These are phyloP conservation scores for Xylariaceae sp. DNA, from an alignment of 2,329 filamentous ascomycete genomes.

Conservation along the genomic window DNA sequence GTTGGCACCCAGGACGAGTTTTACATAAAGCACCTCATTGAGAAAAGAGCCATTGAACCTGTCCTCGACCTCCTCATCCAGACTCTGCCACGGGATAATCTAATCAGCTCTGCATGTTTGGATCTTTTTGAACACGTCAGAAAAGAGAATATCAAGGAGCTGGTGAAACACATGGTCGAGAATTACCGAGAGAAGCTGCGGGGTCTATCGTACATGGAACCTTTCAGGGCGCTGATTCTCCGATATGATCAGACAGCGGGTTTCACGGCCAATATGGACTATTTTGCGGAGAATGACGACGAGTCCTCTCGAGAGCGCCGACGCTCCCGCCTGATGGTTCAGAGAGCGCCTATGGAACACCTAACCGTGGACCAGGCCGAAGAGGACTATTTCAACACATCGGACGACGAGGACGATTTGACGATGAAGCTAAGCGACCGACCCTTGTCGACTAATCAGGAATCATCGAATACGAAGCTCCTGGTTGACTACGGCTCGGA, in stretches of 20 bases:
- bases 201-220: conserved; percentile 74
- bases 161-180: conserved; percentile 79
- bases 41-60: conserved; percentile 75
- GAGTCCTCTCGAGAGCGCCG: conserved; percentile 41
- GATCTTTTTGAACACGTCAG: conserved; percentile 92
- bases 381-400: conserved; percentile 90
- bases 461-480: conserved; percentile 59
- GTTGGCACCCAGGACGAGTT: conserved; percentile 85
- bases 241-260: conserved; percentile 75
- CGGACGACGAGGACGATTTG: conserved; percentile 75
- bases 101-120: conserved; percentile 87
- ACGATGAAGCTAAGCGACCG: conserved; percentile 32
- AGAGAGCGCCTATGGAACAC: conserved; percentile 64
- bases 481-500: conserved; percentile 92
- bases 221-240: conserved; percentile 69
- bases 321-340: conserved; percentile 36
- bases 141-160: conserved; percentile 71
- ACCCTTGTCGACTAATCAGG: conserved; percentile 51
- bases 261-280: conserved; percentile 60
- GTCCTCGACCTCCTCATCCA: conserved; percentile 78
- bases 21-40: conserved; percentile 77
- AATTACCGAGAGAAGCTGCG: conserved; percentile 74
- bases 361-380: conserved; percentile 68
- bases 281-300: conserved; percentile 67
- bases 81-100: conserved; percentile 86